phyloP scores from a whole-genome alignment of 192 early-diverging fungal species.

The Backusella macrospora region DNA sequence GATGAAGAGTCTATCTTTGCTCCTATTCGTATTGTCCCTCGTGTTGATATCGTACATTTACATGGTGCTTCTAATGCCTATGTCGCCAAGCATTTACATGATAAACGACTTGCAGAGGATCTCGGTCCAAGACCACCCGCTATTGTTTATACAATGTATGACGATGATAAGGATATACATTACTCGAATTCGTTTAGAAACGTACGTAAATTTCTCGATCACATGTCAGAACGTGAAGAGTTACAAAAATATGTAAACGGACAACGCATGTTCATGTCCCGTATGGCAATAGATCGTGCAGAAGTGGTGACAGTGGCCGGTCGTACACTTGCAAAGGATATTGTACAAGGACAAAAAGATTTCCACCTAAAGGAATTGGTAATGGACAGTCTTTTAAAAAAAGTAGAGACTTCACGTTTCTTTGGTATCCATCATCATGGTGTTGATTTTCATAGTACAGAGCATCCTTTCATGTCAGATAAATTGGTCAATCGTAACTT shows the following conservation, averaged over 20 bases:
- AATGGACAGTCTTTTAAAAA: conserved; percentile 50
- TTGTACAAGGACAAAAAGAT: conserved; percentile 53
- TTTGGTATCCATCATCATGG: conserved; percentile 55
- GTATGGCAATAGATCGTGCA: conserved; percentile 50
- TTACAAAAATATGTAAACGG: conserved; percentile 49
- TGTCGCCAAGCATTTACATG: conserved; percentile 47
- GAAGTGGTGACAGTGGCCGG: conserved; percentile 54
- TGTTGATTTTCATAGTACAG: conserved; percentile 42
- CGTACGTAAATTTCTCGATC: conserved; percentile 52
- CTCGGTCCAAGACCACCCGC: conserved; percentile 52
- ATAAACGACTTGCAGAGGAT: conserved; percentile 18
- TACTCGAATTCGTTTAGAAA: conserved; percentile 52
- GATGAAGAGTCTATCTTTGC: conserved; percentile 57
- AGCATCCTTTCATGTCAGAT: conserved; percentile 46
- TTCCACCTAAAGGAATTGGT: conserved; percentile 59
- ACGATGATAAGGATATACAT: conserved; percentile 56
- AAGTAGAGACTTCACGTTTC: conserved; percentile 49
- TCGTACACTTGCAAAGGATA: conserved; percentile 52
- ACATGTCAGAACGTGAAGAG: conserved; percentile 27
- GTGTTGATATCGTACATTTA: conserved; percentile 55
- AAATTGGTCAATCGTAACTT: conserved; percentile 38
- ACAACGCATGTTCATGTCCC: conserved; percentile 52
- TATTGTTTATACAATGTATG: conserved; percentile 59
- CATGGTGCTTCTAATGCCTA: conserved; percentile 33
- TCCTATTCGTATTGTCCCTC: conserved; percentile 14